Conservation (phyloP, 1,284 basidiomycete genomes). For the Tilletia caries region DNA sequence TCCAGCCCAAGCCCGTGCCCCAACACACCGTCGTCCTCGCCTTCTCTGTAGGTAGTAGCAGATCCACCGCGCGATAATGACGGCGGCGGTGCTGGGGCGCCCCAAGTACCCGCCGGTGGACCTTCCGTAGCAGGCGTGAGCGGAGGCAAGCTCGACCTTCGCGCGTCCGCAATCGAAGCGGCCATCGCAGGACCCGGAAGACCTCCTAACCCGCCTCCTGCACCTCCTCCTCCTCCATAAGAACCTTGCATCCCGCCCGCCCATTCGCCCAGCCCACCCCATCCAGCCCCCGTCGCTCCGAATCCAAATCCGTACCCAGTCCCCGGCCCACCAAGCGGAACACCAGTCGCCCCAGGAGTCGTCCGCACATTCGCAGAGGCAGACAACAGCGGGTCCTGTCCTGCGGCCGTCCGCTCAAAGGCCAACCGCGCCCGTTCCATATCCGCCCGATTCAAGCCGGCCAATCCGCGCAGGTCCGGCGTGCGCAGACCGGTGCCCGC, state of each 20-base stretch:
- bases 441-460: neutral
- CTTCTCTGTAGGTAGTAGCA: neutral
- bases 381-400: constrained; percentile 5
- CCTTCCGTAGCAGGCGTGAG: constrained; percentile 5
- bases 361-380: constrained; percentile 2
- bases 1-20: neutral
- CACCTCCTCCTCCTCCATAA: neutral
- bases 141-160: constrained; percentile 5
- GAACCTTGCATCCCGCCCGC: neutral
- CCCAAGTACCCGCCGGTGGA: neutral
- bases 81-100: neutral
- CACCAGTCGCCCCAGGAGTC: no score
- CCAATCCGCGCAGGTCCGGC: neutral
- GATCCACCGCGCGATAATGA: neutral
- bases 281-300: no score
- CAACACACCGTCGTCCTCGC: neutral
- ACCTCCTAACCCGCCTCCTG: neutral
- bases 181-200: neutral
- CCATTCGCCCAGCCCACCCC: neutral
- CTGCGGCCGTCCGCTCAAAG: neutral
- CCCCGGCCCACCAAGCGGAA: neutral
- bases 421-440: neutral
- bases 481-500: neutral
- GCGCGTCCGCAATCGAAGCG: neutral
- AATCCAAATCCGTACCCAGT: neutral